These are phyloP conservation scores for Syzygium grande DNA, from an alignment of 345 rosid species.

Conservation along the genomic window DNA sequence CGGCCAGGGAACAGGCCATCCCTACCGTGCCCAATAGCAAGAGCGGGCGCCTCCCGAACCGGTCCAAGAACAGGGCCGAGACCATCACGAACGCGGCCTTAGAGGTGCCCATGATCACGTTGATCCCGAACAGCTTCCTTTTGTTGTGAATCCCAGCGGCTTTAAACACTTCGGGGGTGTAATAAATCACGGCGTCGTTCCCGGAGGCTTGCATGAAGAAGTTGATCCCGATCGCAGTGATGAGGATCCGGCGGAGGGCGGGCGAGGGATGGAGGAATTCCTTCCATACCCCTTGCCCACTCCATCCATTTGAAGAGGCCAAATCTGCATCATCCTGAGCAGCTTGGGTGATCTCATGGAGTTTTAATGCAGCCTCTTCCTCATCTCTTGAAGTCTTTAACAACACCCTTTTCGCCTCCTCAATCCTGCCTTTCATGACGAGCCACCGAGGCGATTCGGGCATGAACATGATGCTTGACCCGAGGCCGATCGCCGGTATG, in stretches of 20 bases:
- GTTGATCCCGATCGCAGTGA: conserved; percentile 47
- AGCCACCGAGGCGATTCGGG: conserved; percentile 73
- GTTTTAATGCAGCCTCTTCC: conserved; percentile 33
- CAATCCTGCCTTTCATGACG: conserved; percentile 33
- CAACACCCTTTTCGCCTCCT: conserved; percentile 35
- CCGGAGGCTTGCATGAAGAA: conserved; percentile 79
- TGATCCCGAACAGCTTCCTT: conserved; percentile 31
- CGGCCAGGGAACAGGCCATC: conserved; percentile 7
- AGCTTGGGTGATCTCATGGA: conserved; percentile 29
- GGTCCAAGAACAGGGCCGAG: conserved; percentile 42
- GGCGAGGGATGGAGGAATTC: conserved; percentile 28
- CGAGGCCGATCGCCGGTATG: conserved; percentile 31
- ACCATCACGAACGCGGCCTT: conserved; percentile 31
- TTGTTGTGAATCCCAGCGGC: conserved; percentile 30
- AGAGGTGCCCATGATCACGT: conserved; percentile 40
- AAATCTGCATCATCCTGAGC: neutral
- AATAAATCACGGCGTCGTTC: conserved; percentile 50
- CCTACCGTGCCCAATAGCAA: conserved; percentile 7
- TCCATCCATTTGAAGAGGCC: neutral
- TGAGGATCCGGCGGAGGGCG: conserved; percentile 30
- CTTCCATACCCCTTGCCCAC: conserved; percentile 39
- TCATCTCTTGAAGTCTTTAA: conserved; percentile 25
- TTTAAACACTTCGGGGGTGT: conserved; percentile 50
- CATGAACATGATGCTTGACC: conserved; percentile 31
- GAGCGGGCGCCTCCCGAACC: conserved; percentile 41